Percentiles rank a stretch among this genome's conserved stretches.
Conservation (phyloP, 352 stramenopile genomes). For the Pythium biforme region DNA sequence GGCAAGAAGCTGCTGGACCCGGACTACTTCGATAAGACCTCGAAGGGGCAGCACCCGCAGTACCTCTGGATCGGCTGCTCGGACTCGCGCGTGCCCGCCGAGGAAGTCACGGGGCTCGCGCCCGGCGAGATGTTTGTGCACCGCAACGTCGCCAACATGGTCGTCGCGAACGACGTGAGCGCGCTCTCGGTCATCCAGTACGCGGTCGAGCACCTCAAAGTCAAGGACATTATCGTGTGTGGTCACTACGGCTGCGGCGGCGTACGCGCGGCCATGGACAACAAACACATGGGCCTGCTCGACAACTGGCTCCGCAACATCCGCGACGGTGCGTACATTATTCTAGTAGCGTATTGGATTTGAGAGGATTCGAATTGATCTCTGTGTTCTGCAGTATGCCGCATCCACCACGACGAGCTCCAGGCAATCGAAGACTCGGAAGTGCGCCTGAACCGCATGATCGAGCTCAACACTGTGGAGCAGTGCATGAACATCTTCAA, state of each 20-base stretch:
- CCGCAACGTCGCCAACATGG: slow-evolving; percentile 72
- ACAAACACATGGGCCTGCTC: slow-evolving; percentile 76
- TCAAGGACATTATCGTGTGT: slow-evolving; percentile 86
- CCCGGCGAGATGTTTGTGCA: slow-evolving; percentile 76
- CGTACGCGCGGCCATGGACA: slow-evolving; percentile 69
- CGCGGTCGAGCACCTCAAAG: slow-evolving; percentile 79
- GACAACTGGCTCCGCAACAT: slow-evolving; percentile 94
- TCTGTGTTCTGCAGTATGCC: slow-evolving; percentile 58
- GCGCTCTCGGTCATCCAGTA: slow-evolving; percentile 39
- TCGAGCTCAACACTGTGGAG: slow-evolving; percentile 88
- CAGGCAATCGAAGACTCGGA: slow-evolving; percentile 75
- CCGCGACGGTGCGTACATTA: slow-evolving; percentile 48
- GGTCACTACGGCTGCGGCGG: slow-evolving; percentile 88
- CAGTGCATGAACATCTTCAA: slow-evolving; percentile 92
- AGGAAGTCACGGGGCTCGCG: slow-evolving; percentile 62
- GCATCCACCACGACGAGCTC: slow-evolving; percentile 87
- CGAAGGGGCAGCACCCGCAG: slow-evolving; percentile 53
- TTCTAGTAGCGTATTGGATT: too few species aligned
- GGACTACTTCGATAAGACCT: slow-evolving; percentile 52
- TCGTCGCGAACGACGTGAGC: slow-evolving; percentile 38
- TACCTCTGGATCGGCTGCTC: slow-evolving; percentile 79
- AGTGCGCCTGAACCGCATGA: slow-evolving; percentile 64
- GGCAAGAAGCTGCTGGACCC: slow-evolving; percentile 40
- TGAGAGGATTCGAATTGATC: slow-evolving; percentile 25
- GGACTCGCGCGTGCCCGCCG: slow-evolving; percentile 63